phyloP scores from a whole-genome alignment of 2,329 filamentous ascomycete genomes.

The Colletotrichum acutatum region DNA sequence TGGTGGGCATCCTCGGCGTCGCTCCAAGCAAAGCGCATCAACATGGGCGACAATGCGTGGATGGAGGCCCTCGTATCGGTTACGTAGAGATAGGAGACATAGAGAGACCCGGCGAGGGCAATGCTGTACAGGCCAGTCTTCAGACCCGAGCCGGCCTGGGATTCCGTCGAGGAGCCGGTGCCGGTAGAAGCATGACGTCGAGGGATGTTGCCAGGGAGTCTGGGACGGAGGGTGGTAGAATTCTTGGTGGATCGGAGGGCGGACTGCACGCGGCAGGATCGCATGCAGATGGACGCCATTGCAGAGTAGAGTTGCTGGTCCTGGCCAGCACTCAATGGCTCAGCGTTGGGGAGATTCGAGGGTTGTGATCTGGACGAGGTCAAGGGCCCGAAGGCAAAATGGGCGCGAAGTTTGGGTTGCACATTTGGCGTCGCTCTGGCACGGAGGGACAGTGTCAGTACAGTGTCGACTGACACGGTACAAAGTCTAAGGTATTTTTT shows the following conservation, averaged over 20 bases:
- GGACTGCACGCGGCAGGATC: constrained; percentile 40
- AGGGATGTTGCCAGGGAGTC: constrained; percentile 41
- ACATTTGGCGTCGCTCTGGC: constrained; percentile 17
- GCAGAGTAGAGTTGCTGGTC: constrained; percentile 39
- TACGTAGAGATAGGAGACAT: constrained; percentile 71
- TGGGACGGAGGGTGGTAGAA: constrained; percentile 34
- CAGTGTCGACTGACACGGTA: constrained; percentile 1
- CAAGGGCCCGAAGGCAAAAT: constrained; percentile 7
- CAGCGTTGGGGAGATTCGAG: constrained; percentile 24
- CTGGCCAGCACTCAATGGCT: constrained; percentile 48
- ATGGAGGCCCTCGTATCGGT: constrained; percentile 79
- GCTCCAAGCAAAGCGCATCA: constrained; percentile 73
- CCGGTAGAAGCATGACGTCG: constrained; percentile 45
- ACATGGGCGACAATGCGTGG: constrained; percentile 74
- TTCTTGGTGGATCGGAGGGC: constrained; percentile 38
- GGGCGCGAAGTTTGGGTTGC: constrained; percentile 6
- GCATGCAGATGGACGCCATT: constrained; percentile 46
- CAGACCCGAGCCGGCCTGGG: constrained; percentile 43
- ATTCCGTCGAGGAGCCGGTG: constrained; percentile 39
- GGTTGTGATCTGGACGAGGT: constrained; percentile 15
- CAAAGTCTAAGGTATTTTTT: background rate
- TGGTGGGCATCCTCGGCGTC: constrained; percentile 96
- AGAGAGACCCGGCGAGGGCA: constrained; percentile 53
- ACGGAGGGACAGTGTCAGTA: constrained; percentile 2
- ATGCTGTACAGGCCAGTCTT: constrained; percentile 54